These are phyloP conservation scores for Chalara sp. DNA, from an alignment of 2,329 filamentous ascomycete species.

Conservation along the genomic window DNA sequence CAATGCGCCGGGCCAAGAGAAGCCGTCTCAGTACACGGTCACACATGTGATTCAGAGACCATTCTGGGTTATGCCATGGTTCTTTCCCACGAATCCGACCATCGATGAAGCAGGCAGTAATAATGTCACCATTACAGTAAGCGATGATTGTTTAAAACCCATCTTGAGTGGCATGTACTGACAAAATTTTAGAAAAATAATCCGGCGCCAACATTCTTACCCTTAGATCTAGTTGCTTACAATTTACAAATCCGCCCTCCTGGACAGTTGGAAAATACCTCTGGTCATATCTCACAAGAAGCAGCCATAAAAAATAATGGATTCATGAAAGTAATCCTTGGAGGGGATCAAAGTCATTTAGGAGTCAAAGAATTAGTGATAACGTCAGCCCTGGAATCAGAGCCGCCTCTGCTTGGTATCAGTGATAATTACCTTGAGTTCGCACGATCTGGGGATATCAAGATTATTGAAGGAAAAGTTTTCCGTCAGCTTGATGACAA, in stretches of 20 bases:
- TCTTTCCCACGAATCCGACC: conserved; percentile 24
- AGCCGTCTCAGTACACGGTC: conserved; percentile 46
- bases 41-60: conserved; percentile 65
- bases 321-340: conserved; percentile 41
- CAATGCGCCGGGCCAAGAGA: conserved; percentile 41
- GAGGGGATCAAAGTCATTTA: conserved; percentile 47
- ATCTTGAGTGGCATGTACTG: too few species aligned
- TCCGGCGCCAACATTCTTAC: conserved; percentile 56
- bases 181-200: conserved; percentile 10
- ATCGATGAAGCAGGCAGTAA: conserved; percentile 6
- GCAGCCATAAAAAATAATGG: conserved; percentile 47
- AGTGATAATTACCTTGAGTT: conserved; percentile 70
- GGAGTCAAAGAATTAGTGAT: conserved; percentile 26
- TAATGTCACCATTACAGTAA: neutral
- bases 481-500: neutral
- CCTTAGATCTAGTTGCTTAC: conserved; percentile 66
- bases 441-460: conserved; percentile 58
- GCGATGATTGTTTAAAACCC: too few species aligned
- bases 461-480: conserved; percentile 26
- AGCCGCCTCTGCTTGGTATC: conserved; percentile 61
- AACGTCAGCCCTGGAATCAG: conserved; percentile 18
- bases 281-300: conserved; percentile 57
- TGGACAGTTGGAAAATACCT: conserved; percentile 51
- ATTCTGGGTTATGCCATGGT: conserved; percentile 63
- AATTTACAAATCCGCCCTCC: conserved; percentile 57